phyloP scores from a whole-genome alignment of 2,329 filamentous ascomycete genomes.

The Neofusicoccum umdonicola region DNA sequence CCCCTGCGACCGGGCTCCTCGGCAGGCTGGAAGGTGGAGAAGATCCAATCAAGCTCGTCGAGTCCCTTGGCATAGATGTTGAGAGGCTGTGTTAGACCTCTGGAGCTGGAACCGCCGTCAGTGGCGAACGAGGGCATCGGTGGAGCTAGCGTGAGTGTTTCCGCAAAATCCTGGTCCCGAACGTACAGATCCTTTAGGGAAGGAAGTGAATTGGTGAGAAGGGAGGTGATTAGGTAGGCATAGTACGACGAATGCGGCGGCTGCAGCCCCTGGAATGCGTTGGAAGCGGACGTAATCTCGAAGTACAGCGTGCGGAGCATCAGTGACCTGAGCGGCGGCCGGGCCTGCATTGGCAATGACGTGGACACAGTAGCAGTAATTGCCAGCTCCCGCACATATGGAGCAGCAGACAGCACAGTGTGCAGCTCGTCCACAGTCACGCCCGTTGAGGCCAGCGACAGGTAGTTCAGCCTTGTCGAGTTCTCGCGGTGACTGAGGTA shows the following conservation, averaged over 20 bases:
- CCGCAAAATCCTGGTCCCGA: slow-evolving; percentile 78
- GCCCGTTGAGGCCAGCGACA: slow-evolving; percentile 66
- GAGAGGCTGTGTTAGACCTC: slow-evolving; percentile 48
- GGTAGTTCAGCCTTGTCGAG: slow-evolving; percentile 57
- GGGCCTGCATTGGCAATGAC: slow-evolving; percentile 55
- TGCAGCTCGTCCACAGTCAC: slow-evolving; percentile 63
- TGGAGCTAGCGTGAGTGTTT: slow-evolving; percentile 71
- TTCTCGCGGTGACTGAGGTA: slow-evolving; percentile 62
- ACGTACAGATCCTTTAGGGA: slow-evolving; percentile 77
- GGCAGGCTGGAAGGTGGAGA: slow-evolving; percentile 57
- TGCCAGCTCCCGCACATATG: slow-evolving; percentile 57
- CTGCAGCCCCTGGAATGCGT: slow-evolving; percentile 57
- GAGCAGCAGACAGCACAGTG: slow-evolving; percentile 58
- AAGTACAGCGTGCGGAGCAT: slow-evolving; percentile 74
- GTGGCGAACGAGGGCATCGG: slow-evolving; percentile 55
- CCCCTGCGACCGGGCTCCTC: slow-evolving; percentile 44
- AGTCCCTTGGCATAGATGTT: slow-evolving; percentile 66
- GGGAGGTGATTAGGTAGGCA: slow-evolving; percentile 77
- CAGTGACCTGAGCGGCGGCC: slow-evolving; percentile 65
- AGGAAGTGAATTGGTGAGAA: slow-evolving; percentile 73
- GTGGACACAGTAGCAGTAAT: slow-evolving; percentile 57
- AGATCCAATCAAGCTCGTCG: slow-evolving; percentile 67
- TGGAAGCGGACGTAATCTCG: slow-evolving; percentile 68
- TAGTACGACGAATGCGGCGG: slow-evolving; percentile 66
- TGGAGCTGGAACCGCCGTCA: slow-evolving; percentile 26